A percentile compares a stretch with the other conserved stretches of the same genome.
These are phyloP conservation scores for Aegilops speltoides DNA, from an alignment of 176 grass and related monocot genomes.

Conservation along the genomic window DNA sequence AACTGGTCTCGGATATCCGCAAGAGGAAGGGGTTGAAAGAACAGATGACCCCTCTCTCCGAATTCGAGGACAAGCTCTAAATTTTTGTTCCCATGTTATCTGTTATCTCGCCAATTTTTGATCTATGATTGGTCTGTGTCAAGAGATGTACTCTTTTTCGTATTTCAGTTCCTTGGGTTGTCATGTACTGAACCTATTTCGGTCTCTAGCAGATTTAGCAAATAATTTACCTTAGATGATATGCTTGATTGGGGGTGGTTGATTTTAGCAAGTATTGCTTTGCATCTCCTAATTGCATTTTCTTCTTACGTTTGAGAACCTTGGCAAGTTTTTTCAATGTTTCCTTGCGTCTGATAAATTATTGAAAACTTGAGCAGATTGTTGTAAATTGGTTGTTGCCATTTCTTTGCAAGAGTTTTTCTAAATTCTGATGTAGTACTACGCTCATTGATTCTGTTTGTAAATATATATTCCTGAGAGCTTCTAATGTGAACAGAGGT, in stretches of 20 bases:
- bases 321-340: too few relatives aligned
- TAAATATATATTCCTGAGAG: background rate
- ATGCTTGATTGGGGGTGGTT: background rate
- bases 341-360: too few relatives aligned
- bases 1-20: constrained; percentile 52
- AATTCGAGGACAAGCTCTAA: constrained; percentile 70
- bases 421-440: too few relatives aligned
- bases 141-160: background rate
- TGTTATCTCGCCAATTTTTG: background rate
- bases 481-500: background rate
- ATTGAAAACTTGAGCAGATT: too few relatives aligned
- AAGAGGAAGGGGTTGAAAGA: constrained; percentile 70
- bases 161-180: background rate
- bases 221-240: background rate
- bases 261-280: background rate
- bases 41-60: constrained; percentile 72
- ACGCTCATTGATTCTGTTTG: too few relatives aligned
- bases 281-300: background rate
- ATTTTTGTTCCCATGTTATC: background rate
- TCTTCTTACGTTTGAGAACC: background rate
- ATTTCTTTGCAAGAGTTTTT: too few relatives aligned
- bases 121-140: background rate
- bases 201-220: background rate
- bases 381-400: too few relatives aligned
- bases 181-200: background rate